Evolutionary conservation across 306 rosid genomes (phyloP), one percentile per base, ranked within the genome.

Genomic region (Rosa rugosa): DNA sequence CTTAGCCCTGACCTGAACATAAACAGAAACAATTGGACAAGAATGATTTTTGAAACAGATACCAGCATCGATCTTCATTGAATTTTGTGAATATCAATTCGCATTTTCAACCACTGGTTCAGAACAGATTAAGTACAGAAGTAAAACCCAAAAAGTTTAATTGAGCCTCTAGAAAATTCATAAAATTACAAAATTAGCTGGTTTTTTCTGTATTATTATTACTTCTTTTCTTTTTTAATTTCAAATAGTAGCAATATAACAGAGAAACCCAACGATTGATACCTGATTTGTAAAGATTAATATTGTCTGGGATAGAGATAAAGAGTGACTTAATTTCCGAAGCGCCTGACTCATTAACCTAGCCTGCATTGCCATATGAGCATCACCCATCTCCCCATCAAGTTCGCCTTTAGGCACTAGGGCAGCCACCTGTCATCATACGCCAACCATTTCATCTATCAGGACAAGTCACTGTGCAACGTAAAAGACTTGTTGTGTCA

Each of bases 261-360:
- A 62, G 54, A n/a, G 81, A 23, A 79, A 76, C 25, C 12, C 46
- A 72, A 67, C 3, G 47, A 11, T 56, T 22, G 41, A 75, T 89
- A 94, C 99, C 99, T 94, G 99, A 83, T 94, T 94, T 78, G 88
- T 86, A 86, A 94, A 94, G 50, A 94, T 85, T 80, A 94, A 84
- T 76, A 94, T 75, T 71, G 90, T 72, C 73, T 91, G 92, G 44
- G 97, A 92, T 56, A 84, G 86, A 65, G 99, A 91, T 81, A 94
- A 87, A 65, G 97, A 89, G 82, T 92, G 99, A 84, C 95, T 89
- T 87, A 92, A 83, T 75, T 94, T 92, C 51, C 97, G 90, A 84
- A 94, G 99, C 17, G 97, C 92, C 89, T 91, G 99, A 83, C 97
- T 92, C 97, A 94, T 92, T 85, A 94, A 80, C 89, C 97, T 89